Evolutionary conservation across 257 asterid genomes (phyloP).

Genomic region (Przewalskia tangutica): DNA sequence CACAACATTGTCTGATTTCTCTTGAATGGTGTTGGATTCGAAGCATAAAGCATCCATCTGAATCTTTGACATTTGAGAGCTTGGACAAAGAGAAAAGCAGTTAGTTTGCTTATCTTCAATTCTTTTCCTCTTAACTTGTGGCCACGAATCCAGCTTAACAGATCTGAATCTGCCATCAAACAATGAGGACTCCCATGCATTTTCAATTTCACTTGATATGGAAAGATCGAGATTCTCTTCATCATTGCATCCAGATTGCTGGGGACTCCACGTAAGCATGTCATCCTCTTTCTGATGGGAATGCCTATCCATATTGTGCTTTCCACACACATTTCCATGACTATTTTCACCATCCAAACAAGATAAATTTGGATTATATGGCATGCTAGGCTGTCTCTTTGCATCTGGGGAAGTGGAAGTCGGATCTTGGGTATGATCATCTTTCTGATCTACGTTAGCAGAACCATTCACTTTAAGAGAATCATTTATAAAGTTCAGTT

Average conservation of each 20-base stretch:
- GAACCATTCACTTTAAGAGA: constrained; percentile 22
- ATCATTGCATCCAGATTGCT: constrained; percentile 13
- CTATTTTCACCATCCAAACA: constrained; percentile 17
- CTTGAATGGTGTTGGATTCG: constrained; percentile 15
- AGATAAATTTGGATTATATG: constrained; percentile 16
- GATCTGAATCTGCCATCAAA: constrained; percentile 16
- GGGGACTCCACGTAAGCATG: constrained; percentile 17
- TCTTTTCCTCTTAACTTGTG: constrained; percentile 12
- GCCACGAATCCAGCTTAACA: constrained; percentile 6
- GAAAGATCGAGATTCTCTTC: constrained; percentile 9
- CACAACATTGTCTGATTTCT: constrained; percentile 15
- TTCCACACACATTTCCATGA: not conserved
- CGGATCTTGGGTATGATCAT: constrained; percentile 16
- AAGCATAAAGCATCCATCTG: constrained; percentile 20
- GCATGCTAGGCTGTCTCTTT: constrained; percentile 15
- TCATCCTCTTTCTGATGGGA: constrained; percentile 17
- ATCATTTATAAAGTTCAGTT: constrained; percentile 20
- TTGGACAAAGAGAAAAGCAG: constrained; percentile 33
- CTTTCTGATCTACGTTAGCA: constrained; percentile 18
- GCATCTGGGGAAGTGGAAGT: constrained; percentile 17
- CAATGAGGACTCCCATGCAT: constrained; percentile 15
- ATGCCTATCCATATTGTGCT: not conserved
- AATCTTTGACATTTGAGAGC: constrained; percentile 23
- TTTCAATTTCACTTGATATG: constrained; percentile 14
- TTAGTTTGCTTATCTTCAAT: constrained; percentile 1